These are phyloP conservation scores for Pichiaceae sp. DNA, from an alignment of 1,139 yeast genomes.

Conservation along the genomic window DNA sequence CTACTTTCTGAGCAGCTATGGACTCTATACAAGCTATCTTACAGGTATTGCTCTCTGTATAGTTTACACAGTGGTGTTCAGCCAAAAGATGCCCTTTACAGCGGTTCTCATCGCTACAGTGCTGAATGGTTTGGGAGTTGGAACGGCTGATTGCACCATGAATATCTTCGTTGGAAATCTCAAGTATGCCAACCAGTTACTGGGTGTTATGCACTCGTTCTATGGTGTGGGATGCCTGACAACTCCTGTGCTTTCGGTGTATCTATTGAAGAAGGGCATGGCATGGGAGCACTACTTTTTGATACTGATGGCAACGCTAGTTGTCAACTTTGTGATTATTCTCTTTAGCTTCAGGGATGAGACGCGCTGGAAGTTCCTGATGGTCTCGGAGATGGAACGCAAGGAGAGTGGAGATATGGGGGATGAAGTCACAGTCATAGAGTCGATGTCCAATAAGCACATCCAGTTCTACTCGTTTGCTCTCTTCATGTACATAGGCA, in stretches of 20 bases:
- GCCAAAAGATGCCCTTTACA: conserved; percentile 29
- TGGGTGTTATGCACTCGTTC: conserved; percentile 61
- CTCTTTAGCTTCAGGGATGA: conserved; percentile 38
- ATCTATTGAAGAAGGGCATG: conserved; percentile 22
- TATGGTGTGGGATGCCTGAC: conserved; percentile 65
- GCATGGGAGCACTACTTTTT: conserved; percentile 40
- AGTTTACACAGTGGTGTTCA: conserved; percentile 13
- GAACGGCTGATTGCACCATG: conserved; percentile 51
- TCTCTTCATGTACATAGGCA: conserved; percentile 57
- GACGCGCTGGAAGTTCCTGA: conserved; percentile 46
- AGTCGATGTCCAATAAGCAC: conserved; percentile 33
- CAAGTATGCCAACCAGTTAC: conserved; percentile 48
- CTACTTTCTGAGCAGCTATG: conserved; percentile 17
- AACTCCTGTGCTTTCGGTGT: conserved; percentile 37
- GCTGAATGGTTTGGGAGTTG: conserved; percentile 50
- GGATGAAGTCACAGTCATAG: conserved; percentile 19
- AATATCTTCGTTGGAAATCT: conserved; percentile 54
- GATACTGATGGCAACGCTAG: conserved; percentile 18
- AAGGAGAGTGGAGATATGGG: conserved; percentile 12
- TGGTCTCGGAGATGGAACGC: conserved; percentile 21
- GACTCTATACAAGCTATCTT: conserved; percentile 21
- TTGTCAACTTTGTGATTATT: conserved; percentile 14
- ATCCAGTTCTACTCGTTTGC: conserved; percentile 41
- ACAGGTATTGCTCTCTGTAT: conserved; percentile 12
- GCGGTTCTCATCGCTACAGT: conserved; percentile 31